These are phyloP conservation scores for Hyphopichia homilentoma DNA, from an alignment of 805 yeast species.

Conservation along the genomic window DNA sequence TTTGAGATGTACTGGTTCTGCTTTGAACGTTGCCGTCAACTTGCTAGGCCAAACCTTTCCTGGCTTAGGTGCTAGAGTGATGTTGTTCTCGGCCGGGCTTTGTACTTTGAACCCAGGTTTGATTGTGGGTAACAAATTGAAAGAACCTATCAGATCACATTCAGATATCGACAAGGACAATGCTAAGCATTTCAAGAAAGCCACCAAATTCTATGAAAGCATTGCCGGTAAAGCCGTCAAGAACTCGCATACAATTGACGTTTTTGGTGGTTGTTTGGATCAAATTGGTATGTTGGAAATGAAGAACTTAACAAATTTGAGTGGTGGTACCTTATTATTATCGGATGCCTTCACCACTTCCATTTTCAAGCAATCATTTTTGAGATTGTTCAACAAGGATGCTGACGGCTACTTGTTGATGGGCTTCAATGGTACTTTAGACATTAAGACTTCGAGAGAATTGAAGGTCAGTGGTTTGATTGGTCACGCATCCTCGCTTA, in stretches of 20 bases:
- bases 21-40: constrained; percentile 78
- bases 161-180: constrained; percentile 89
- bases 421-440: constrained; percentile 88
- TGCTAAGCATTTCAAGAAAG: constrained; percentile 85
- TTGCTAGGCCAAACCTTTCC: constrained; percentile 79
- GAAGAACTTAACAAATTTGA: constrained; percentile 78
- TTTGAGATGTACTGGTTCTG: constrained; percentile 89
- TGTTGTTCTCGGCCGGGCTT: constrained; percentile 92
- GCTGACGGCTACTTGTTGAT: constrained; percentile 79
- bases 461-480: constrained; percentile 88
- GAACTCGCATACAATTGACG: constrained; percentile 78
- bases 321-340: constrained; percentile 87
- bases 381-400: constrained; percentile 84
- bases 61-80: constrained; percentile 83
- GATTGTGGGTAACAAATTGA: constrained; percentile 85
- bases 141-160: constrained; percentile 97
- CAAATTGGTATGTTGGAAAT: constrained; percentile 94
- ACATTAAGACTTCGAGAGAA: constrained; percentile 82
- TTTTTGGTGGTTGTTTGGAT: constrained; percentile 93
- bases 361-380: constrained; percentile 87
- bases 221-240: constrained; percentile 68
- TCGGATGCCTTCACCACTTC: constrained; percentile 94
- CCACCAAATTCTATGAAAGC: constrained; percentile 74
- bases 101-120: constrained; percentile 93
- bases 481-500: constrained; percentile 83